Percentiles rank a stretch among this genome's conserved stretches.
Evolutionary conservation across 1,284 basidiomycete species (phyloP).

Genomic region (Neolentinus lepideus): DNA sequence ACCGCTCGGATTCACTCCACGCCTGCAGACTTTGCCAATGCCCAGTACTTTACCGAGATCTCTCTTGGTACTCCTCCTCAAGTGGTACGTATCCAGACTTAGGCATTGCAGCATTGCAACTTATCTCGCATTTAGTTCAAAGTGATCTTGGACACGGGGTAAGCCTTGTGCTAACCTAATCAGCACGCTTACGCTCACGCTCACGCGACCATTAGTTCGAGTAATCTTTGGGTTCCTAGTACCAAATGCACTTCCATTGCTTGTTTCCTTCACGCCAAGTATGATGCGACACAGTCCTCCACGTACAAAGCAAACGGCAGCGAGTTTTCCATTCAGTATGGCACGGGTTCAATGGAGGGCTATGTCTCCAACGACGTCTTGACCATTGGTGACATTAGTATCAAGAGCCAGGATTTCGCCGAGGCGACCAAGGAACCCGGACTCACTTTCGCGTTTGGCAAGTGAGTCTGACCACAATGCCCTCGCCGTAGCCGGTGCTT

Average conservation of each 20-base stretch:
- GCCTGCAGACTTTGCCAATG: constrained; percentile 86
- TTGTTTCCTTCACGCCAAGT: constrained; percentile 96
- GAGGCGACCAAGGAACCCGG: constrained; percentile 97
- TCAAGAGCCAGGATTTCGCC: constrained; percentile 86
- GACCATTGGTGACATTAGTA: constrained; percentile 77
- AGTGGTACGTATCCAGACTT: constrained; percentile 32
- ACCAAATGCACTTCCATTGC: constrained; percentile 89
- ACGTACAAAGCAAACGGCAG: constrained; percentile 93
- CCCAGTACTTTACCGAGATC: constrained; percentile 95
- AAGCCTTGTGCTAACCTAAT: constrained; percentile 2
- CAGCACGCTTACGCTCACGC: constrained; percentile 3
- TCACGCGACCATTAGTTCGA: constrained; percentile 45
- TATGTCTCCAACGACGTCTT: constrained; percentile 87
- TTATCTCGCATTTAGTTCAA: constrained; percentile 49
- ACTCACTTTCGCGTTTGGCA: constrained; percentile 95
- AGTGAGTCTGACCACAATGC: constrained; percentile 40
- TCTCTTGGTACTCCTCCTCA: constrained; percentile 78
- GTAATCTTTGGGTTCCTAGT: constrained; percentile 94
- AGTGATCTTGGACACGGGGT: constrained; percentile 86
- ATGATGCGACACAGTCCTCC: constrained; percentile 79
- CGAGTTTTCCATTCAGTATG: constrained; percentile 91
- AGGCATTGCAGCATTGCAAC: constrained; percentile 2
- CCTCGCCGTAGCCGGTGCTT: not conserved
- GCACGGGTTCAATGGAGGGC: constrained; percentile 96
- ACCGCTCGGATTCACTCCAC: constrained; percentile 1